A percentile compares a stretch with the other conserved stretches of the same genome.
Conservation (phyloP, 371 early-diverging fungal species). For the Homolaphlyctis polyrhiza region DNA sequence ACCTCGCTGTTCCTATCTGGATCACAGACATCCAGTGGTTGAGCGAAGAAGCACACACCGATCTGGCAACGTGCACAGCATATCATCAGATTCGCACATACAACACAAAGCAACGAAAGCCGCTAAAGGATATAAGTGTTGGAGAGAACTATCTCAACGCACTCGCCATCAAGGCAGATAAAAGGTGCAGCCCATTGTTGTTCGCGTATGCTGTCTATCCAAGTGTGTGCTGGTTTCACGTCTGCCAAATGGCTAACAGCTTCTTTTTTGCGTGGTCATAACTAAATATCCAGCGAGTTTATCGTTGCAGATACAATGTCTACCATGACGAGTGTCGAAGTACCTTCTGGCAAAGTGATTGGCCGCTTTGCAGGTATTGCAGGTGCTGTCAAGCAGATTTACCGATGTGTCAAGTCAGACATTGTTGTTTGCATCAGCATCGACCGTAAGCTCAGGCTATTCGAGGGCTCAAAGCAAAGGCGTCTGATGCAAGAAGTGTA, state of each 20-base stretch:
- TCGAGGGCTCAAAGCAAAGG: slow-evolving; percentile 58
- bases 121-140: slow-evolving; percentile 58
- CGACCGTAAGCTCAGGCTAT: slow-evolving; percentile 75
- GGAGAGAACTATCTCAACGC: slow-evolving; percentile 63
- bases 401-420: slow-evolving; percentile 33
- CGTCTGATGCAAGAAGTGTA: slow-evolving; percentile 65
- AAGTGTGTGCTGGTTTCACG: too few species aligned
- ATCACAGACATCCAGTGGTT: slow-evolving; percentile 71
- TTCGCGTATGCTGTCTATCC: too few species aligned
- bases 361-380: slow-evolving; percentile 57
- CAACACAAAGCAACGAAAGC: slow-evolving; percentile 66
- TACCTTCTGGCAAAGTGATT: slow-evolving; percentile 46
- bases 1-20: slow-evolving; percentile 81
- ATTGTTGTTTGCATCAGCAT: slow-evolving; percentile 64
- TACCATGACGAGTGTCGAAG: slow-evolving; percentile 59
- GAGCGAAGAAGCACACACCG: slow-evolving; percentile 37
- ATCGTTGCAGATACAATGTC: slow-evolving; percentile 75
- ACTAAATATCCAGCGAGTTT: slow-evolving; percentile 45
- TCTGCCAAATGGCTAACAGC: too few species aligned
- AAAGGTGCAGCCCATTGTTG: too few species aligned
- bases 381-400: slow-evolving; percentile 60
- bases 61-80: slow-evolving; percentile 64
- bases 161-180: slow-evolving; percentile 13
- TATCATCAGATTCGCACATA: slow-evolving; percentile 79
- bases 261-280: too few species aligned